phyloP scores from a whole-genome alignment of 768 basidiomycete genomes.

The Mycena kentingensis region DNA sequence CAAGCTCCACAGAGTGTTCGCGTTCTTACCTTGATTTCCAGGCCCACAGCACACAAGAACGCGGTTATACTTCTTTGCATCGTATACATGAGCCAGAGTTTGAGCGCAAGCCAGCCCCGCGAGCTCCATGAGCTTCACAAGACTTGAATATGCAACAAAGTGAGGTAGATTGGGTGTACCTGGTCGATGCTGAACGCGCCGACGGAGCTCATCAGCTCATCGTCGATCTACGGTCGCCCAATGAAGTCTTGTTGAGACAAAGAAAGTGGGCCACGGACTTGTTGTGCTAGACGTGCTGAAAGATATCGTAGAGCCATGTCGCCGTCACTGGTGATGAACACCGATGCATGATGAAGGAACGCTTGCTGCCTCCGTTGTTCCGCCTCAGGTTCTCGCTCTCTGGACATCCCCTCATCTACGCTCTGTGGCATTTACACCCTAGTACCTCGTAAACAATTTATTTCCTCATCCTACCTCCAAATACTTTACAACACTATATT shows the following conservation, averaged over 20 bases:
- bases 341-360: too few relatives aligned
- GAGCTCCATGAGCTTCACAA: slow-evolving; percentile 86
- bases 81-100: slow-evolving; percentile 77
- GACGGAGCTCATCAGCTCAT: slow-evolving; percentile 85
- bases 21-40: slow-evolving; percentile 84
- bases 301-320: neutral
- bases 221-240: slow-evolving; percentile 68
- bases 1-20: neutral
- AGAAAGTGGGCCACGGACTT: neutral
- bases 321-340: too few relatives aligned
- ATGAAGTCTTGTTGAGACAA: neutral
- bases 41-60: slow-evolving; percentile 97
- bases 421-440: too few relatives aligned
- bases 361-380: too few relatives aligned
- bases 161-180: slow-evolving; percentile 41
- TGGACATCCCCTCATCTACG: too few relatives aligned
- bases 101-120: slow-evolving; percentile 95
- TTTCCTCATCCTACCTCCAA: too few relatives aligned
- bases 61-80: slow-evolving; percentile 62
- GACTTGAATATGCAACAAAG: neutral
- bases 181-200: slow-evolving; percentile 96
- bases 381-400: too few relatives aligned
- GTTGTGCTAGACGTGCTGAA: neutral
- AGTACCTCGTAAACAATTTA: too few relatives aligned
- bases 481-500: too few relatives aligned